Conservation (phyloP, 805 yeast genomes). For the Wickerhamiella spandovensis region DNA sequence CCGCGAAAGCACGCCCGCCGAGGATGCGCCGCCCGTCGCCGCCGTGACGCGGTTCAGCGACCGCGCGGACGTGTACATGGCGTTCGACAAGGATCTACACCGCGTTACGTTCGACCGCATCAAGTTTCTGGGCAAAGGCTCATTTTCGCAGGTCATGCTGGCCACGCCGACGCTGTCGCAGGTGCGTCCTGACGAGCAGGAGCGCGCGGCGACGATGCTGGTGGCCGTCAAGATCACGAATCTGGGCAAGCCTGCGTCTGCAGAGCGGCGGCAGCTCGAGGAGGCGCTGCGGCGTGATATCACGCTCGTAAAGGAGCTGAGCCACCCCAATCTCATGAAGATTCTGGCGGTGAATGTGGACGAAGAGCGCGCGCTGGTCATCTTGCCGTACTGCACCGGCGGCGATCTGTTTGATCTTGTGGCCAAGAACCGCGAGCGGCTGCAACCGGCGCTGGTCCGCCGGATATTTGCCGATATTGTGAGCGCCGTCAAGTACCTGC, state of each 20-base stretch:
- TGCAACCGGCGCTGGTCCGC: conserved; percentile 39
- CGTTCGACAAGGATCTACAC: conserved; percentile 17
- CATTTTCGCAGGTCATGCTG: conserved; percentile 29
- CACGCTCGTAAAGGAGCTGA: conserved; percentile 33
- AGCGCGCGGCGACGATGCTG: conserved; percentile 15
- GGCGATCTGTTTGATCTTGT: conserved; percentile 72
- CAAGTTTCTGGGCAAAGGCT: conserved; percentile 27
- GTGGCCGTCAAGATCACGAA: conserved; percentile 64
- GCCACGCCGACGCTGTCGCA: conserved; percentile 23
- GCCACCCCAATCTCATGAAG: conserved; percentile 59
- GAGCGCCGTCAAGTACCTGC: conserved; percentile 60
- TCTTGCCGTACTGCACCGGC: conserved; percentile 66
- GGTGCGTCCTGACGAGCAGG: conserved; percentile 21
- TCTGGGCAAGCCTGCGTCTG: conserved; percentile 29
- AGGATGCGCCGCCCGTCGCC: neutral
- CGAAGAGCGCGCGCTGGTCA: conserved; percentile 33
- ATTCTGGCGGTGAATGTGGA: conserved; percentile 32
- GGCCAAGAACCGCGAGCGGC: conserved; percentile 27
- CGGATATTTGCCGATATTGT: conserved; percentile 60
- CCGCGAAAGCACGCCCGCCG: neutral
- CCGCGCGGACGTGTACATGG: conserved; percentile 11
- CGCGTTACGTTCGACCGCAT: conserved; percentile 23
- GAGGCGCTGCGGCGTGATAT: conserved; percentile 61
- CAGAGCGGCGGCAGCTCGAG: conserved; percentile 40
- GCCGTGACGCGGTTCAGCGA: conserved; percentile 4